Conservation (phyloP, 257 asterid species). For the Striga asiatica region DNA sequence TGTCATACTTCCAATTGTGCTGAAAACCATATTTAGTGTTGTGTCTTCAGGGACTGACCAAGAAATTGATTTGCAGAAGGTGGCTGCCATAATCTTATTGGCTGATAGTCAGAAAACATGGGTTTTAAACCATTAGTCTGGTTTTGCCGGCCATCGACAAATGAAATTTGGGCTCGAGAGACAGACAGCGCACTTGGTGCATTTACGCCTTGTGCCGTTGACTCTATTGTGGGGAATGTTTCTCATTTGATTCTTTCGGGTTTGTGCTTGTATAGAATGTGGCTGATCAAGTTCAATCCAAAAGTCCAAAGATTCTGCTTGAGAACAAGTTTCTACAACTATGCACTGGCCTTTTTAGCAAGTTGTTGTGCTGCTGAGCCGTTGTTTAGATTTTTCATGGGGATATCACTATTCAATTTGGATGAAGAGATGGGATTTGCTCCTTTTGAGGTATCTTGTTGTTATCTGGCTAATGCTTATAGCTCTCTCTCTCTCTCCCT, state of each 20-base stretch:
- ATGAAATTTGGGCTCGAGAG: constrained; percentile 57
- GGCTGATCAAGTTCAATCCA: constrained; percentile 34
- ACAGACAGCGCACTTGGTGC: constrained; percentile 56
- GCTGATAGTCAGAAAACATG: constrained; percentile 30
- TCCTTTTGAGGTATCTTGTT: constrained; percentile 54
- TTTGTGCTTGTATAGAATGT: constrained; percentile 48
- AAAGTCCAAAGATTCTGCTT: constrained; percentile 37
- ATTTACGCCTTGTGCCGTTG: constrained; percentile 69
- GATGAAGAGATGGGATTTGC: constrained; percentile 47
- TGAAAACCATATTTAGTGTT: no score
- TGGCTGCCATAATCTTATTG: no score
- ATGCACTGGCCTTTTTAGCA: constrained; percentile 40
- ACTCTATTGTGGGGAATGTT: constrained; percentile 47
- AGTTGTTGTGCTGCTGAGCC: constrained; percentile 58
- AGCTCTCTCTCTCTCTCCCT: no score
- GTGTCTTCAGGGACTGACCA: no score
- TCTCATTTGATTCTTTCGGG: constrained; percentile 50
- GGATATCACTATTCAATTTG: constrained; percentile 50
- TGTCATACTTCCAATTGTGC: no score
- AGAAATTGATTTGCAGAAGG: no score
- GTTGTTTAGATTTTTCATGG: constrained; percentile 45
- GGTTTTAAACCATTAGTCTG: constrained; percentile 41
- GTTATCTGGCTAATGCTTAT: not conserved
- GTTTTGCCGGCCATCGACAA: constrained; percentile 71
- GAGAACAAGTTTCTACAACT: constrained; percentile 52